Percentiles rank a stretch among this genome's conserved stretches.
Conservation (phyloP, 2,329 filamentous ascomycete species). For the Penicillium sp. region DNA sequence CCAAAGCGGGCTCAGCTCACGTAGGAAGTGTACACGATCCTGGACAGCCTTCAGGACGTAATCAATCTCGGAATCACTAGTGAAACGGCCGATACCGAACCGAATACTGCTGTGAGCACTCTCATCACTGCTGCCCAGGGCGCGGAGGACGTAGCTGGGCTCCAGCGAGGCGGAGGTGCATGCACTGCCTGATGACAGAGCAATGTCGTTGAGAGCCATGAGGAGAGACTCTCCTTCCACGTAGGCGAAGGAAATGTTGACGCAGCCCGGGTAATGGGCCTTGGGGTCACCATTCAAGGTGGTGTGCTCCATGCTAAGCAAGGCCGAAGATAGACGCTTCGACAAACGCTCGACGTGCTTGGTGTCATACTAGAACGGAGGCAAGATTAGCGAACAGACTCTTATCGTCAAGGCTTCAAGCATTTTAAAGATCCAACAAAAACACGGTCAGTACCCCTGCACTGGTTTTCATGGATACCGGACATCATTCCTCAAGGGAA, state of each 20-base stretch:
- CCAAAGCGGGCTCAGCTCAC: conserved; percentile 94
- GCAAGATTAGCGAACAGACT: conserved; percentile 8
- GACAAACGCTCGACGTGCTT: conserved; percentile 81
- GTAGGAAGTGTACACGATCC: conserved; percentile 85
- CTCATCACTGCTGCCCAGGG: conserved; percentile 93
- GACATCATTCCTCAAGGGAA: conserved; percentile 32
- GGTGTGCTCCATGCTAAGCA: conserved; percentile 88
- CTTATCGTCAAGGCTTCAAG: background rate
- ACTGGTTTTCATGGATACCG: conserved; percentile 57
- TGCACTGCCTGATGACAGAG: conserved; percentile 90
- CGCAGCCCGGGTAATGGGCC: conserved; percentile 89
- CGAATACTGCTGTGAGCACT: conserved; percentile 96
- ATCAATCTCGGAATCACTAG: conserved; percentile 90
- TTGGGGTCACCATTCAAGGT: conserved; percentile 80
- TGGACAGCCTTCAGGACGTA: conserved; percentile 93
- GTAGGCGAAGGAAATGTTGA: conserved; percentile 98
- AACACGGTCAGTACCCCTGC: conserved; percentile 64
- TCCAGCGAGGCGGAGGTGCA: conserved; percentile 97
- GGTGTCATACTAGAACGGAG: conserved; percentile 71
- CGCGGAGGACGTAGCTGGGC: conserved; percentile 91
- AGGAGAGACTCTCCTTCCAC: conserved; percentile 96
- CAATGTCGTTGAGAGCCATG: conserved; percentile 98
- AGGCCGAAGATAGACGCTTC: conserved; percentile 75
- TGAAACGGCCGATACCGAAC: conserved; percentile 96
- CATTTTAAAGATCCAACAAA: background rate